Evolutionary conservation across 371 early-diverging fungal species (phyloP).

Genomic region (Fennellomyces sp.): DNA sequence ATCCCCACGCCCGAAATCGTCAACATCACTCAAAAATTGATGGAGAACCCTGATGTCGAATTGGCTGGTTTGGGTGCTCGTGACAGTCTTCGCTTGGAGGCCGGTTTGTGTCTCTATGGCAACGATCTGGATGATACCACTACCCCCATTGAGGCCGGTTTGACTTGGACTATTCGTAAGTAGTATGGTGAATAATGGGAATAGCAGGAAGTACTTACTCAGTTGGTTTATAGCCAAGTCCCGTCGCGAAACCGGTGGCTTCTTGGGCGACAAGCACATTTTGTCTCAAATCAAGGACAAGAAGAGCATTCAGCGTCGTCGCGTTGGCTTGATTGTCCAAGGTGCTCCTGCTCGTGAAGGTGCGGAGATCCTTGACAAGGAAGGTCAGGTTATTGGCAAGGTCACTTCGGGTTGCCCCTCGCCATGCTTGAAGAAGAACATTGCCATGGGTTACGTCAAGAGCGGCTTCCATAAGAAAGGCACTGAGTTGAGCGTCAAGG

Average conservation of each 20-base stretch:
- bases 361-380: slow-evolving; percentile 70
- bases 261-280: slow-evolving; percentile 90
- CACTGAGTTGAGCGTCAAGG: slow-evolving; percentile 87
- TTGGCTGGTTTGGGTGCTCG: slow-evolving; percentile 96
- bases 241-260: slow-evolving; percentile 89
- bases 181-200: neutral
- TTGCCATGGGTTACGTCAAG: slow-evolving; percentile 96
- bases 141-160: slow-evolving; percentile 92
- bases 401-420: slow-evolving; percentile 95
- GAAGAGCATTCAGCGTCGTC: slow-evolving; percentile 61
- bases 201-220: neutral
- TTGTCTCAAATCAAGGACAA: slow-evolving; percentile 88
- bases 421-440: slow-evolving; percentile 92
- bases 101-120: slow-evolving; percentile 97
- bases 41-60: slow-evolving; percentile 80
- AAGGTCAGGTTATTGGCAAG: slow-evolving; percentile 71
- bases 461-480: slow-evolving; percentile 86
- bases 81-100: slow-evolving; percentile 94
- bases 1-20: slow-evolving; percentile 75
- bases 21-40: slow-evolving; percentile 68
- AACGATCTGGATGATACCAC: slow-evolving; percentile 92
- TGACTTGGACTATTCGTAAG: slow-evolving; percentile 94
- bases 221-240: slow-evolving; percentile 67
- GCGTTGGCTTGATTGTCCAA: slow-evolving; percentile 89
- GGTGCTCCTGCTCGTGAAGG: slow-evolving; percentile 96